Evolutionary conservation across 176 grass and related monocot genomes (phyloP).

Genomic region (Echinochloa phyllopogon): DNA sequence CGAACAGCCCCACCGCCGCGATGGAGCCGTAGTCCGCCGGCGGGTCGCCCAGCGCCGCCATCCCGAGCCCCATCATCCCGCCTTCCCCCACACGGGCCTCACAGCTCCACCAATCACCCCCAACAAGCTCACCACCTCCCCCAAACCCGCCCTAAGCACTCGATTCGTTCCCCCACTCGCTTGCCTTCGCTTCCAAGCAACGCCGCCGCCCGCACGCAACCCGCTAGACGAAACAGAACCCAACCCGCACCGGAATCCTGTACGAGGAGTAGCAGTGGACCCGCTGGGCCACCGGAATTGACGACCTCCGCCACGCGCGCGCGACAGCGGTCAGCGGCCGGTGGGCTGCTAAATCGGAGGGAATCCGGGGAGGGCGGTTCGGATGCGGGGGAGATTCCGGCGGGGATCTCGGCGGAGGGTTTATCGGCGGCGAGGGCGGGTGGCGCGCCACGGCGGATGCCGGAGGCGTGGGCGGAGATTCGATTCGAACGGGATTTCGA

Average conservation of each 20-base stretch:
- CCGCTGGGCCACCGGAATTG: neutral
- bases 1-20: constrained; percentile 70
- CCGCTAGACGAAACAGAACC: neutral
- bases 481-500: neutral
- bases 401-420: neutral
- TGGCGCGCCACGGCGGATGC: constrained; percentile 17
- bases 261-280: neutral
- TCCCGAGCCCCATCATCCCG: neutral
- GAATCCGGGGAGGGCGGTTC: neutral
- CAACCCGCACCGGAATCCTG: neutral
- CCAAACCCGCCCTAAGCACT: neutral
- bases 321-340: neutral
- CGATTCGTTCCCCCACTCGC: neutral
- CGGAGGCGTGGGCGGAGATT: neutral
- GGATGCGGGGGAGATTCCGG: neutral
- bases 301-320: neutral
- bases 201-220: neutral
- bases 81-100: neutral
- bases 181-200: constrained; percentile 33
- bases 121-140: neutral
- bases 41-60: constrained; percentile 45
- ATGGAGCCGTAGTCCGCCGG: constrained; percentile 67
- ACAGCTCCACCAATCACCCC: neutral
- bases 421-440: constrained; percentile 2
- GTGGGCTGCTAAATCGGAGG: neutral